Evolutionary conservation across 2,329 filamentous ascomycete genomes (phyloP).

Genomic region (Hirsutella minnesotensis): DNA sequence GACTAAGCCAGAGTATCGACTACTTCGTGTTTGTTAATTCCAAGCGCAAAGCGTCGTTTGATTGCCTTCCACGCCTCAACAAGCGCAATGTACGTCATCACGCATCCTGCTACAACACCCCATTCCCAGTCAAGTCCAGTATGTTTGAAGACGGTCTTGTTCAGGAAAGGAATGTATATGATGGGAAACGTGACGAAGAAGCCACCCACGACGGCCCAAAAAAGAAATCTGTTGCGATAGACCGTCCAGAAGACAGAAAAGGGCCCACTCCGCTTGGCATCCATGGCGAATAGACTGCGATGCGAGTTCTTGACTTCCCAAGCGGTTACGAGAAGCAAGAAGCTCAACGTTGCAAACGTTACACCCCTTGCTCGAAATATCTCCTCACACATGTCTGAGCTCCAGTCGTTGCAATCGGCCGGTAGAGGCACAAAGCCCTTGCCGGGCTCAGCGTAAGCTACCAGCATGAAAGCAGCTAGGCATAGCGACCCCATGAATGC

Average conservation of each 20-base stretch:
- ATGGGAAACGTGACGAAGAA: conserved; percentile 50
- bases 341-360: conserved; percentile 58
- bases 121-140: conserved; percentile 59
- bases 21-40: conserved; percentile 11
- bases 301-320: conserved; percentile 67
- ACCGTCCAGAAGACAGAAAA: conserved; percentile 47
- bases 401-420: conserved; percentile 43
- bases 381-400: conserved; percentile 35
- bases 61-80: conserved; percentile 59
- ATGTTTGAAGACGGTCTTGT: conserved; percentile 58
- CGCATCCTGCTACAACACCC: conserved; percentile 51
- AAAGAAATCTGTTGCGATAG: conserved; percentile 56
- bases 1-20: not conserved
- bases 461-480: conserved; percentile 47
- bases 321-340: conserved; percentile 54
- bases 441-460: conserved; percentile 38
- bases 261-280: conserved; percentile 35
- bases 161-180: conserved; percentile 57
- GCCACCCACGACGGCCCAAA: conserved; percentile 49
- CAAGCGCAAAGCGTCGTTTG: conserved; percentile 39
- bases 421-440: conserved; percentile 38
- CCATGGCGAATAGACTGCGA: conserved; percentile 57
- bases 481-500: conserved; percentile 51
- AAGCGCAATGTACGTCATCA: conserved; percentile 47
- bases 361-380: conserved; percentile 56